phyloP scores from a whole-genome alignment of 2,329 filamentous ascomycete species.

The Emmonsia crescens region DNA sequence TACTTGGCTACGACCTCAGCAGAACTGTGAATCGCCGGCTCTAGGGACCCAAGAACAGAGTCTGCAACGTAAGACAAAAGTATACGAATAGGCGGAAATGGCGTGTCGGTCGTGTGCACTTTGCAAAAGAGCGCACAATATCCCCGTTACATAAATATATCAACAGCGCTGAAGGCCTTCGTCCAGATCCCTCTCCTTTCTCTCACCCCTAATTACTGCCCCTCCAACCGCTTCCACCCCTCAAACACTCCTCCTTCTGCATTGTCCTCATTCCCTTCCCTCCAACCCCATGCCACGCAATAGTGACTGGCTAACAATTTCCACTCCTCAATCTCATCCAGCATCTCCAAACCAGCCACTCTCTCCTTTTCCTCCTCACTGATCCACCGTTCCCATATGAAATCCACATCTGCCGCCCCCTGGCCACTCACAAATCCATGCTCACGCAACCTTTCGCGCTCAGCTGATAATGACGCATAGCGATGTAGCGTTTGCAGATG shows the following conservation, averaged over 20 bases:
- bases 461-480: slow-evolving; percentile 58
- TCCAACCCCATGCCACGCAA: slow-evolving; percentile 80
- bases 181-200: background rate
- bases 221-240: slow-evolving; percentile 26
- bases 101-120: background rate
- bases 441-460: slow-evolving; percentile 53
- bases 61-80: background rate
- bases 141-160: background rate
- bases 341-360: slow-evolving; percentile 67
- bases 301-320: slow-evolving; percentile 79
- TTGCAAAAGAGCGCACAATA: background rate
- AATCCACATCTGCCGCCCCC: slow-evolving; percentile 49
- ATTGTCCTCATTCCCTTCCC: slow-evolving; percentile 38
- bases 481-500: slow-evolving; percentile 68
- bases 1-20: background rate
- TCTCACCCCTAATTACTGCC: slow-evolving; percentile 12
- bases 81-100: background rate
- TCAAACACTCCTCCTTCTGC: slow-evolving; percentile 20
- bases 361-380: slow-evolving; percentile 60
- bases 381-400: slow-evolving; percentile 73
- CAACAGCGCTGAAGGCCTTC: background rate
- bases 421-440: slow-evolving; percentile 54
- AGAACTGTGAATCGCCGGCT: background rate
- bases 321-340: slow-evolving; percentile 97
- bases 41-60: background rate